A percentile compares a stretch with the other conserved stretches of the same genome.
phyloP scores from a whole-genome alignment of 225 moss, liverwort and hornwort genomes.

The Thuidium tamariscinum region DNA sequence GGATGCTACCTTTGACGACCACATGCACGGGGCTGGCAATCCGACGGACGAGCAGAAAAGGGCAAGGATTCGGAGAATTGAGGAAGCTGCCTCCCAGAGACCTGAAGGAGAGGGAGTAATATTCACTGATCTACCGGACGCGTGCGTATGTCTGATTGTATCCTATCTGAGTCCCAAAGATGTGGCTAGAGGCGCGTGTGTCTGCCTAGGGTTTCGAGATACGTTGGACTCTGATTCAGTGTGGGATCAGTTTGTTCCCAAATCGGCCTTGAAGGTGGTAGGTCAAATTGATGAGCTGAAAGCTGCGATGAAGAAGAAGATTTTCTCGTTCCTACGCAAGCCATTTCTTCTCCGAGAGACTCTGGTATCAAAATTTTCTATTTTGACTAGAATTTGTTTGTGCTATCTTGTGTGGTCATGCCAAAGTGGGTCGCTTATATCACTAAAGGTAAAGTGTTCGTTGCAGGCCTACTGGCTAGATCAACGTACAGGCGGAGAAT shows the following conservation, averaged over 20 bases:
- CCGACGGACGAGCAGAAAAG: background rate
- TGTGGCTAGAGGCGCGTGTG: slow-evolving; percentile 10
- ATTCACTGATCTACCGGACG: slow-evolving; percentile 12
- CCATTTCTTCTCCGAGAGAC: background rate
- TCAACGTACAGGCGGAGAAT: slow-evolving; percentile 29
- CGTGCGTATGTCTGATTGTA: slow-evolving; percentile 3
- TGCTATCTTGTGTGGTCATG: background rate
- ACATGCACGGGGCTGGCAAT: background rate
- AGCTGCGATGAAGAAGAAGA: slow-evolving; percentile 11
- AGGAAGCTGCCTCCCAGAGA: background rate
- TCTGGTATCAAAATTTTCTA: background rate
- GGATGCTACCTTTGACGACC: background rate
- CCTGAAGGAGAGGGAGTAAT: background rate
- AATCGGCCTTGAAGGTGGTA: background rate
- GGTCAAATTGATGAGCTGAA: background rate
- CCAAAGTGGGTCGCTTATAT: background rate
- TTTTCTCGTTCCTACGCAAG: slow-evolving; percentile 13
- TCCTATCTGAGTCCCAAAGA: slow-evolving; percentile 13
- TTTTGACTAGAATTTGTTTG: background rate
- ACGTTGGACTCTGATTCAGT: slow-evolving; percentile 7
- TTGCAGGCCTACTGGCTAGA: slow-evolving; percentile 46
- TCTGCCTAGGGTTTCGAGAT: slow-evolving; percentile 4
- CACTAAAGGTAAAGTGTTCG: background rate
- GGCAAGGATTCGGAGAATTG: background rate
- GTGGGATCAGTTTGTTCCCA: slow-evolving; percentile 14